Percentiles rank a stretch among this genome's conserved stretches.
Evolutionary conservation across 495 filamentous ascomycete species (phyloP).

Genomic region (Chaetomium tenue): DNA sequence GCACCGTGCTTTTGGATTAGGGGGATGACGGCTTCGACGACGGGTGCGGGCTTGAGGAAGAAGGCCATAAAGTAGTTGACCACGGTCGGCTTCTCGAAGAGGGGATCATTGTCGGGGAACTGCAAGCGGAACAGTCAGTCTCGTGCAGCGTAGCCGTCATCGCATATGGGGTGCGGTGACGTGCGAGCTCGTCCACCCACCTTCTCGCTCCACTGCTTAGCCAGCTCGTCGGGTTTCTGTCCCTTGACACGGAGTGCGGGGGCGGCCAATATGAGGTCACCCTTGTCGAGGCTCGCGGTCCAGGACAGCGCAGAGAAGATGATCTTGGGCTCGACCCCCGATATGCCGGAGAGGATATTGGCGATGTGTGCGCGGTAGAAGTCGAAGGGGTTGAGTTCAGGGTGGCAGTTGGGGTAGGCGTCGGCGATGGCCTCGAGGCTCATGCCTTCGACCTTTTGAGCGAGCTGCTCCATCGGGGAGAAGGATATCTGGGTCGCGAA

Average conservation of each 20-base stretch:
- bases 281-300: conserved; percentile 84
- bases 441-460: conserved; percentile 41
- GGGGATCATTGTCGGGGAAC: conserved; percentile 71
- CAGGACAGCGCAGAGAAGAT: conserved; percentile 77
- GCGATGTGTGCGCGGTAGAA: conserved; percentile 83
- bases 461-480: conserved; percentile 38
- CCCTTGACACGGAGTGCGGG: conserved; percentile 79
- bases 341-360: conserved; percentile 66
- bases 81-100: conserved; percentile 64
- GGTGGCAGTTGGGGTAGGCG: conserved; percentile 57
- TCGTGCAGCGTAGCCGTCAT: neutral
- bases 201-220: conserved; percentile 68
- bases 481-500: conserved; percentile 30
- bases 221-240: conserved; percentile 72
- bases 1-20: conserved; percentile 60
- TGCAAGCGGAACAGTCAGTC: conserved; percentile 29
- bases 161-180: neutral
- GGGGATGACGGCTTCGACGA: conserved; percentile 60
- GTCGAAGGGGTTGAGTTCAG: conserved; percentile 79
- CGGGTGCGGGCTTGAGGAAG: conserved; percentile 65
- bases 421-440: conserved; percentile 40
- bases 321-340: conserved; percentile 67
- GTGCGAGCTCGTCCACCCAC: conserved; percentile 32
- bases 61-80: conserved; percentile 73
- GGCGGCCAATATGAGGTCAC: conserved; percentile 78